These are phyloP conservation scores for Gossypium turneri DNA, from an alignment of 345 rosid species.

Conservation along the genomic window DNA sequence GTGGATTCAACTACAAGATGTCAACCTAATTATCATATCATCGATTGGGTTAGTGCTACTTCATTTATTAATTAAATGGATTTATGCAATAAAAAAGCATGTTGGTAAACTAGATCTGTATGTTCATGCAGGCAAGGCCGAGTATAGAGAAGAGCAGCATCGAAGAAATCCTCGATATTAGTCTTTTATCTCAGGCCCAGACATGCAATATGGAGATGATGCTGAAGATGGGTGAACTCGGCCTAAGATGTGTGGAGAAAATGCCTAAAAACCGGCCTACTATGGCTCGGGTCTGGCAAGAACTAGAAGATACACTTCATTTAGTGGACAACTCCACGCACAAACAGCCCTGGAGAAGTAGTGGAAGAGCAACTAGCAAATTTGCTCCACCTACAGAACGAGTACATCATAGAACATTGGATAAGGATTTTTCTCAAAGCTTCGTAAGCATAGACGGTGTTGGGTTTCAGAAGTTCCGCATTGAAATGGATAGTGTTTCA, in stretches of 20 bases:
- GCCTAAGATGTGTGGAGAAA: slow-evolving; percentile 41
- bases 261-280: slow-evolving; percentile 48
- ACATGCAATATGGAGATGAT: slow-evolving; percentile 50
- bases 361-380: not conserved
- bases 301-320: slow-evolving; percentile 40
- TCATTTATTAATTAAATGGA: not conserved
- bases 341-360: slow-evolving; percentile 15
- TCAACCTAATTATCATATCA: slow-evolving; percentile 37
- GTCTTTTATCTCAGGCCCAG: slow-evolving; percentile 41
- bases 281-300: slow-evolving; percentile 49
- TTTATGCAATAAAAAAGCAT: not conserved
- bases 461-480: slow-evolving; percentile 41
- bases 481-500: slow-evolving; percentile 46
- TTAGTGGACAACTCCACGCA: slow-evolving; percentile 5
- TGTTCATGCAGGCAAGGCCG: slow-evolving; percentile 38
- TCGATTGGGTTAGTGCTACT: slow-evolving; percentile 48
- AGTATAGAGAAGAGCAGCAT: slow-evolving; percentile 49
- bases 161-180: slow-evolving; percentile 46
- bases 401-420: slow-evolving; percentile 16
- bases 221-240: slow-evolving; percentile 60
- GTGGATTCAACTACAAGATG: slow-evolving; percentile 30
- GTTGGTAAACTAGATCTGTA: not conserved
- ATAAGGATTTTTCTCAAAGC: slow-evolving; percentile 34
- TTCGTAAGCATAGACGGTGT: slow-evolving; percentile 49
- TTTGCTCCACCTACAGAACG: not conserved